These are phyloP conservation scores for Eragrostis nindensis DNA, from an alignment of 176 grass and related monocot genomes.

Conservation along the genomic window DNA sequence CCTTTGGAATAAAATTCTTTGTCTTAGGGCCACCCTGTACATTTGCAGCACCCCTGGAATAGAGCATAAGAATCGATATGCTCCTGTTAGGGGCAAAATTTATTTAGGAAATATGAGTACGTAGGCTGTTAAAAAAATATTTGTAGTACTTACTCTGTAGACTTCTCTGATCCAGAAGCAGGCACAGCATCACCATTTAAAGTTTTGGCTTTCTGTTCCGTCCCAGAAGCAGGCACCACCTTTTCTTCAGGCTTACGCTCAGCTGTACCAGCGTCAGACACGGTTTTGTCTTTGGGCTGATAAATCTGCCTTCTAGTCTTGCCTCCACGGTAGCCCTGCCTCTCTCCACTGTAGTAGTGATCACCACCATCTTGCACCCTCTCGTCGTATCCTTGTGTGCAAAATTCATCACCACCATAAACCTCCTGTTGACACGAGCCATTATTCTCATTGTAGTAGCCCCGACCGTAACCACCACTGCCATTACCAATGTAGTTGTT, in stretches of 20 bases:
- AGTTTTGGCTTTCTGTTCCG: not conserved
- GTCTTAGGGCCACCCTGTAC: not conserved
- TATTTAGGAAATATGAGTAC: not conserved
- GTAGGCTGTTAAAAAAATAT: not conserved
- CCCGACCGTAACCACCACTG: not conserved
- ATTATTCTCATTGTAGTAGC: not conserved
- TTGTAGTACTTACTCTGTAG: not conserved
- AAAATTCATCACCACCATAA: not conserved
- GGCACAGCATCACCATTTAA: not conserved
- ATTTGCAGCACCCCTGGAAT: slow-evolving; percentile 3
- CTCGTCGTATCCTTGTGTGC: not conserved
- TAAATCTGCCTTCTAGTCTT: not conserved
- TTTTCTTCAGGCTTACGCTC: slow-evolving; percentile 32
- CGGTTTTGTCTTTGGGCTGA: not conserved
- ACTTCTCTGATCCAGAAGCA: slow-evolving; percentile 21
- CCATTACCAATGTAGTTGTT: not conserved
- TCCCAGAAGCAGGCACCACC: not conserved
- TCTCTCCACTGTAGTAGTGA: not conserved
- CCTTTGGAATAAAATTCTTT: not conserved
- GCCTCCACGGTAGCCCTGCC: not conserved
- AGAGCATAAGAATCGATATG: not conserved
- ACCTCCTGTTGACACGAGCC: not conserved
- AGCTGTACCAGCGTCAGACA: slow-evolving; percentile 38
- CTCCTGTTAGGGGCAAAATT: not conserved
- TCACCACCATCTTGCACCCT: not conserved